phyloP scores from a whole-genome alignment of 2,329 filamentous ascomycete species.

The Arthrobotrys pseudoclavata region DNA sequence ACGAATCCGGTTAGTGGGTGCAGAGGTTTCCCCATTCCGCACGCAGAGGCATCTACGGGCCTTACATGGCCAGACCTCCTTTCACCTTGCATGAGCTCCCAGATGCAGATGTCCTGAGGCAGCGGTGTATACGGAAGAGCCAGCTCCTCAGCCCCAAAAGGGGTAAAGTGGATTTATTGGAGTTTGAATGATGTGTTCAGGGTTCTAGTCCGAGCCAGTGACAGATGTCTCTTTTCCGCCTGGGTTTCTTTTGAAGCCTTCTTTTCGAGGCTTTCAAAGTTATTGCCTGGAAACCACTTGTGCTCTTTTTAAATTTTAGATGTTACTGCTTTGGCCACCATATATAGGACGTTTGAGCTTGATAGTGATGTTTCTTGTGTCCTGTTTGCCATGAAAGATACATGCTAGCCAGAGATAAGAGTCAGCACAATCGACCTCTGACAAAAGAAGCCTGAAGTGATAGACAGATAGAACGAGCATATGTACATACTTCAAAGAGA shows the following conservation, averaged over 20 bases:
- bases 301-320: not conserved
- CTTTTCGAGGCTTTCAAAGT: not conserved
- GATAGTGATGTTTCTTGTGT: slow-evolving; percentile 7
- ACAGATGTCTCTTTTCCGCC: slow-evolving; percentile 42
- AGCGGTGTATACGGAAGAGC: slow-evolving; percentile 11
- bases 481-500: slow-evolving; percentile 7
- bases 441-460: slow-evolving; percentile 11
- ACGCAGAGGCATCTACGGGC: slow-evolving; percentile 36
- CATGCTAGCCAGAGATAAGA: not conserved
- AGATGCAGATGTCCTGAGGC: slow-evolving; percentile 36
- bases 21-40: slow-evolving; percentile 15
- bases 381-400: slow-evolving; percentile 32
- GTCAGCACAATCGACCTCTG: not conserved
- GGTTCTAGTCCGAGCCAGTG: slow-evolving; percentile 47
- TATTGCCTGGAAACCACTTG: not conserved
- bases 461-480: not conserved
- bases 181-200: slow-evolving; percentile 56
- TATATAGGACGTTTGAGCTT: slow-evolving; percentile 13
- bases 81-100: slow-evolving; percentile 59
- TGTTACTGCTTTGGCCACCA: not conserved
- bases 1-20: slow-evolving; percentile 30
- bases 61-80: slow-evolving; percentile 53
- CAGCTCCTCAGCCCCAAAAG: slow-evolving; percentile 47
- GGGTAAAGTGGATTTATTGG: slow-evolving; percentile 42
- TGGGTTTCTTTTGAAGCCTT: not conserved